Percentiles rank a stretch among this genome's conserved stretches.
These are phyloP conservation scores for Pythium dissotocum DNA, from an alignment of 352 stramenopile genomes.

Conservation along the genomic window DNA sequence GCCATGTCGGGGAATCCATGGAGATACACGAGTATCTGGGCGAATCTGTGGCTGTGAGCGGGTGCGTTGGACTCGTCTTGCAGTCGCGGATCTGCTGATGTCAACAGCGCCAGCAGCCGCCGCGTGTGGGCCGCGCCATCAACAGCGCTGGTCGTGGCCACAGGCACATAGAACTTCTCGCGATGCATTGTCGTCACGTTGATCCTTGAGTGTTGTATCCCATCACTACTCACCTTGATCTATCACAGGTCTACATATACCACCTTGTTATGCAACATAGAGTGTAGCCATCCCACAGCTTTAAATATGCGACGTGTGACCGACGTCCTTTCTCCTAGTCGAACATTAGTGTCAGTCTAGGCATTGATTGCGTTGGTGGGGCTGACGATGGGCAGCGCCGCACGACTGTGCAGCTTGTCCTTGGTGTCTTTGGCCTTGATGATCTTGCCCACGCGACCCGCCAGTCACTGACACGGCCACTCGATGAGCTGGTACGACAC, in stretches of 20 bases:
- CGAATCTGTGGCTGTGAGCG: slow-evolving; percentile 4
- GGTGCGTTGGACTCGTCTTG: neutral
- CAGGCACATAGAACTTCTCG: slow-evolving; percentile 18
- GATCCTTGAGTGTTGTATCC: too few relatives aligned
- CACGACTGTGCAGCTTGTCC: neutral
- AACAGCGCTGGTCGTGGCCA: neutral
- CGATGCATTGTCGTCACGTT: slow-evolving; percentile 7
- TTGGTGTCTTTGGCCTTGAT: slow-evolving; percentile 14
- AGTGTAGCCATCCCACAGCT: too few relatives aligned
- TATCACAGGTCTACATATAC: neutral
- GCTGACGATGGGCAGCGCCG: neutral
- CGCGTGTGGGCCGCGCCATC: neutral
- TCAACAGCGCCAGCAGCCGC: slow-evolving; percentile 18
- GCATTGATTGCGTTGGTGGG: neutral
- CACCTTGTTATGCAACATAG: too few relatives aligned
- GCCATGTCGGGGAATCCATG: slow-evolving; percentile 76
- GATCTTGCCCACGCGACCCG: neutral
- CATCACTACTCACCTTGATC: too few relatives aligned
- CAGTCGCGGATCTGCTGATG: neutral
- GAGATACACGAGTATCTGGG: slow-evolving; percentile 60
- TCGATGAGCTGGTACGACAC: slow-evolving; percentile 40
- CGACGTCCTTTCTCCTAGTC: too few relatives aligned
- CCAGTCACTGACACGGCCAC: slow-evolving; percentile 29
- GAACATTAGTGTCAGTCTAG: too few relatives aligned
- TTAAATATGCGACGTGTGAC: too few relatives aligned